phyloP scores from a whole-genome alignment of 768 basidiomycete genomes.

The Boletellus sp. region DNA sequence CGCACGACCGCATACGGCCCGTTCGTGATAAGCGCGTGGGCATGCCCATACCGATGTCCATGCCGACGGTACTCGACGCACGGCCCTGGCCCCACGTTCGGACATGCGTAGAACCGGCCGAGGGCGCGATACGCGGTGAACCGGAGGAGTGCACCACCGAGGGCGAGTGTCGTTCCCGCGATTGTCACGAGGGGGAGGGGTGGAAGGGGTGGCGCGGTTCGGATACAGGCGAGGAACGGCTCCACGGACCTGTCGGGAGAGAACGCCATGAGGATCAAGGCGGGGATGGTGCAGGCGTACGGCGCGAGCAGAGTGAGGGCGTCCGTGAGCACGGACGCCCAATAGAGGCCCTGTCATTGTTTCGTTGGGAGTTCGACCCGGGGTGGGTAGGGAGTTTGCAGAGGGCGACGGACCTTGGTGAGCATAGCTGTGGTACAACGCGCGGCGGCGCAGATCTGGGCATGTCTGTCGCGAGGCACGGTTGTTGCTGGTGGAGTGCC shows the following conservation, averaged over 20 bases:
- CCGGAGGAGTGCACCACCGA: constrained; percentile 41
- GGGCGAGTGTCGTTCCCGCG: constrained; percentile 37
- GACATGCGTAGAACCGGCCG: constrained; percentile 23
- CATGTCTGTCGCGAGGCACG: constrained; percentile 20
- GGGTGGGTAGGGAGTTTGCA: background rate
- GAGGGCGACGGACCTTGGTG: constrained; percentile 14
- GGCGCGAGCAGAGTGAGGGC: constrained; percentile 7
- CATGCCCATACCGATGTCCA: background rate
- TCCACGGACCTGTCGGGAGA: background rate
- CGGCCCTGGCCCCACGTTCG: constrained; percentile 1
- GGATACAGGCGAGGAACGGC: constrained; percentile 1
- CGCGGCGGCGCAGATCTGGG: constrained; percentile 2
- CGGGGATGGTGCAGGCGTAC: background rate
- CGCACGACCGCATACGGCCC: constrained; percentile 29
- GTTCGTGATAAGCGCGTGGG: constrained; percentile 24
- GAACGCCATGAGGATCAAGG: background rate
- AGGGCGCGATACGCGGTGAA: constrained; percentile 27
- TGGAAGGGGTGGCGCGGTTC: background rate
- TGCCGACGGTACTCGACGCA: too few species aligned
- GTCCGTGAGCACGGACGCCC: constrained; percentile 11
- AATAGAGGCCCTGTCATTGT: constrained; percentile 13
- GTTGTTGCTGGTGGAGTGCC: background rate
- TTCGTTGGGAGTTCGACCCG: background rate
- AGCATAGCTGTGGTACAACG: constrained; percentile 4
- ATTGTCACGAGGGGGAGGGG: constrained; percentile 14